Evolutionary conservation across 179 eudicot genomes (phyloP), one percentile per base, ranked within the genome.

Genomic region (Drosera spatulata): DNA sequence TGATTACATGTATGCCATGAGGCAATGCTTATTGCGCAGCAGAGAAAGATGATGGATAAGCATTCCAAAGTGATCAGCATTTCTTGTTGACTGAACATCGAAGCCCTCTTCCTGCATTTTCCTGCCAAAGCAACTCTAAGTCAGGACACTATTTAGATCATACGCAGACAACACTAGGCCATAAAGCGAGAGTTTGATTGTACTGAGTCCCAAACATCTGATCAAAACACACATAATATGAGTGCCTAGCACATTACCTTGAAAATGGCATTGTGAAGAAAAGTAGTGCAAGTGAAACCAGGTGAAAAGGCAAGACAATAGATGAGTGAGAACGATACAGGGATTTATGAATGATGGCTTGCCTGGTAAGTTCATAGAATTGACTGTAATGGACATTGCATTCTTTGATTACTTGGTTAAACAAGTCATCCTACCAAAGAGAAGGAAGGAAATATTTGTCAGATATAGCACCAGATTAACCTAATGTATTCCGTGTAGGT

Each of bases 1-100:
- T 66, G 61, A 75, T 82, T 79, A 88, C 96, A 76, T 80, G 66
- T 91, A 91, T 43, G 96, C 84, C 95, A 84, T 79, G 47, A 91
- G 81, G 73, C 98, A 91, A 50, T 95, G 98, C 75, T 91, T 91
- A 76, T 91, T 85, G 66, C 96, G 91, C 44, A 88, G 75, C 60
- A 91, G 66, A 47, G 96, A 82, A 66, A 85, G 91, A 73, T 88
- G 96, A 66, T 86, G 96, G 69, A 84, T 78, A 59, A 91, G 96
- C 78, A 83, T 85, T 62, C 96, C 98, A 73, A 69, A 81, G 75
- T 90, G 93, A 66, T 90, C 87, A 33, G 85, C 78, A 53, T 78
- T 87, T 75, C 77, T 77, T 60, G 82, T 69, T 69, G 95, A 67
- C 63, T 89, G 85, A 63, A 69, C 76, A 62, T 65, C 81, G 42